phyloP scores from a whole-genome alignment of 164 flowering plant species.

The Tetracentron sinense region DNA sequence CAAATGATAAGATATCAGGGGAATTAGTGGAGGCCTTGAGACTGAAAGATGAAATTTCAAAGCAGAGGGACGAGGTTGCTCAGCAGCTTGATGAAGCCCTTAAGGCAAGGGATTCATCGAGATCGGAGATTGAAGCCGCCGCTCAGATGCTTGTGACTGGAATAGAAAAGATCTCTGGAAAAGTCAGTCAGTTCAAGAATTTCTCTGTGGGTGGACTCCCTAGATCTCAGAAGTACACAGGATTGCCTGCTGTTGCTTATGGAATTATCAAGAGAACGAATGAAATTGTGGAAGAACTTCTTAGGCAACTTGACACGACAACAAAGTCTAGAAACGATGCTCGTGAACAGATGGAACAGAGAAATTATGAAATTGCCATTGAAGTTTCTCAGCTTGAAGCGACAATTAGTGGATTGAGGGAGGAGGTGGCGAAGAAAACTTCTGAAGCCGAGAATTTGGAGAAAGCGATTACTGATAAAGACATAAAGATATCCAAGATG shows the following conservation, averaged over 20 bases:
- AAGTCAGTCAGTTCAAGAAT: slow-evolving; percentile 63
- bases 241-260: slow-evolving; percentile 77
- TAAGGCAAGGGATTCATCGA: slow-evolving; percentile 46
- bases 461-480: slow-evolving; percentile 47
- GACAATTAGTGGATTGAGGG: slow-evolving; percentile 60
- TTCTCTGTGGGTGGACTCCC: slow-evolving; percentile 63
- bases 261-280: slow-evolving; percentile 89
- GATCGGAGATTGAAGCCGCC: slow-evolving; percentile 61
- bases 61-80: slow-evolving; percentile 47
- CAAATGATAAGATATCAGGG: slow-evolving; percentile 31
- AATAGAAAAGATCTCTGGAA: slow-evolving; percentile 78
- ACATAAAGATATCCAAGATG: slow-evolving; percentile 38
- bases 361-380: slow-evolving; percentile 93
- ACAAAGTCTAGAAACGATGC: slow-evolving; percentile 69
- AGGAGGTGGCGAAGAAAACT: slow-evolving; percentile 53
- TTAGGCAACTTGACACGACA: slow-evolving; percentile 59
- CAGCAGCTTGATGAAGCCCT: slow-evolving; percentile 49
- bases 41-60: slow-evolving; percentile 47
- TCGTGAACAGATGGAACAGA: slow-evolving; percentile 78
- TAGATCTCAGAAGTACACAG: slow-evolving; percentile 70
- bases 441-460: slow-evolving; percentile 44
- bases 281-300: slow-evolving; percentile 85
- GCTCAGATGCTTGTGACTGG: slow-evolving; percentile 77
- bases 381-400: slow-evolving; percentile 97
- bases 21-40: slow-evolving; percentile 44